Evolutionary conservation across 2,329 filamentous ascomycete genomes (phyloP).

Genomic region (Xylaria sp.): DNA sequence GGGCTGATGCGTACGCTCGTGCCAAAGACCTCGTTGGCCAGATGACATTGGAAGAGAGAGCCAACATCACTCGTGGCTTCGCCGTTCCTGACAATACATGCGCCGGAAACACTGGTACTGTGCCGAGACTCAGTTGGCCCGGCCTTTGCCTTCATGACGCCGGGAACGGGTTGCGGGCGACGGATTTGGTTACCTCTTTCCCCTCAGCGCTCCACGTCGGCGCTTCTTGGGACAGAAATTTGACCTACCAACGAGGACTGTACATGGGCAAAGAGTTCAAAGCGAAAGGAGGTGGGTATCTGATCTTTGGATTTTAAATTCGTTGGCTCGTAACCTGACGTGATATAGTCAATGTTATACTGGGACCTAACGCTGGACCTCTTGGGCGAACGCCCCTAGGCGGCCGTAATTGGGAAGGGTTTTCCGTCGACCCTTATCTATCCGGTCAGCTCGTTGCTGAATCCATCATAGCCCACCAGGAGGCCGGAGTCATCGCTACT

Average conservation of each 20-base stretch:
- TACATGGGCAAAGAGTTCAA: constrained; percentile 64
- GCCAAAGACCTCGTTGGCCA: constrained; percentile 62
- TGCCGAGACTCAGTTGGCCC: constrained; percentile 52
- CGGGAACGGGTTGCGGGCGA: constrained; percentile 54
- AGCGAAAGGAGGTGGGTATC: constrained; percentile 51
- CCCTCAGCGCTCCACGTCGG: constrained; percentile 55
- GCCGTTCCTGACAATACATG: constrained; percentile 54
- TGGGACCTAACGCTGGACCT: constrained; percentile 73
- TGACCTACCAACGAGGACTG: constrained; percentile 57
- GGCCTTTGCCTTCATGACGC: constrained; percentile 58
- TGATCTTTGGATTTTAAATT: background rate
- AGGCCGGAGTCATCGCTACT: constrained; percentile 79
- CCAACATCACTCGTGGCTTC: constrained; percentile 53
- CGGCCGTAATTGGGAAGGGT: constrained; percentile 72
- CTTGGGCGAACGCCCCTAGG: constrained; percentile 70
- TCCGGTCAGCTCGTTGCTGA: constrained; percentile 74
- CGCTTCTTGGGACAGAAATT: constrained; percentile 58
- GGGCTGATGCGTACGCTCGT: constrained; percentile 64
- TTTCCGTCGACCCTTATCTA: constrained; percentile 71
- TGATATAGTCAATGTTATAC: constrained; percentile 57
- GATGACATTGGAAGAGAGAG: constrained; percentile 72
- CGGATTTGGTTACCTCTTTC: constrained; percentile 56
- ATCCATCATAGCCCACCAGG: constrained; percentile 76
- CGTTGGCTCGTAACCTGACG: constrained; percentile 10
- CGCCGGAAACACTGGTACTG: constrained; percentile 53